Conservation (phyloP, 306 rosid genomes). For the Glycine soja region DNA sequence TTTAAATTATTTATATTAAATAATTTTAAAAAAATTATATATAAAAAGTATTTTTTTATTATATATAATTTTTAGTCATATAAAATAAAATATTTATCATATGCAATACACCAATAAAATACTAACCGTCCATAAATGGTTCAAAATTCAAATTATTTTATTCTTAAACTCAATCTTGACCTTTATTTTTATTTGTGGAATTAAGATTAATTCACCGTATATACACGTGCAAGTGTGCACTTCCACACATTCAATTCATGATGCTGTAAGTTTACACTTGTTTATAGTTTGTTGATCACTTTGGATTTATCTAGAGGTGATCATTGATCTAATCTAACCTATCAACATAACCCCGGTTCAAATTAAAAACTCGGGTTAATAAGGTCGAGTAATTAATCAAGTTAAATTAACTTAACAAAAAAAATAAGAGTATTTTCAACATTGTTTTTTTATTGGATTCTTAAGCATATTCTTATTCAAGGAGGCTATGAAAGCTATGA, state of each 20-base stretch:
- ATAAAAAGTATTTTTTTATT: no score
- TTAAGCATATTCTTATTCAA: no score
- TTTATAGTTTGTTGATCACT: not conserved
- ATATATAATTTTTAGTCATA: no score
- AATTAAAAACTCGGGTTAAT: not conserved
- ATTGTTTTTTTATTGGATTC: not conserved
- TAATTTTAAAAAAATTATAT: no score
- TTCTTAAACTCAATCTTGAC: not conserved
- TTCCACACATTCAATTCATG: not conserved
- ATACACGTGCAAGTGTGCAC: not conserved
- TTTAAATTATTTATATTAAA: no score
- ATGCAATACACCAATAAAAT: not conserved
- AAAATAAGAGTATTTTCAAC: not conserved
- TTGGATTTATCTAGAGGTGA: not conserved
- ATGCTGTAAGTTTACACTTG: not conserved
- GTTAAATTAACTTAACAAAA: not conserved
- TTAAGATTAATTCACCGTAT: not conserved
- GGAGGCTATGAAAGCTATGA: no score
- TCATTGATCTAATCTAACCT: not conserved
- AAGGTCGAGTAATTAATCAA: not conserved
- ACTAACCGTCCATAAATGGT: not conserved
- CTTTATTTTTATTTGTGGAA: not conserved
- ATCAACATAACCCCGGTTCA: not conserved
- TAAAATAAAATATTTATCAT: no score
- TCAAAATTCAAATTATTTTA: no score